Conservation (phyloP, 768 basidiomycete genomes). For the Paxillus involutus region DNA sequence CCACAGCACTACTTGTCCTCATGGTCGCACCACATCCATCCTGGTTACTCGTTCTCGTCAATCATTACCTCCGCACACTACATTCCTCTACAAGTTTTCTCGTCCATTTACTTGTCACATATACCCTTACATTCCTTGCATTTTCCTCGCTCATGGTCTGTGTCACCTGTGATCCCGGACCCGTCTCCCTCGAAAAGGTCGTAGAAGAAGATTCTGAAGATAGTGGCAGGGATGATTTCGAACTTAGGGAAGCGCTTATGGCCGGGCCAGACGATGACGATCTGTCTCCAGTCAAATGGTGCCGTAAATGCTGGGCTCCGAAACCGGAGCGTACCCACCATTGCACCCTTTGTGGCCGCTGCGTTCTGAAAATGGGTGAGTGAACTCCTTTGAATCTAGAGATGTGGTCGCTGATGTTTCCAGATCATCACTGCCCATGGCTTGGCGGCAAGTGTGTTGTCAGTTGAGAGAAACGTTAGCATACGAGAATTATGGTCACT, state of each 20-base stretch:
- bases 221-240: slow-evolving; percentile 41
- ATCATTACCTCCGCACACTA: slow-evolving; percentile 61
- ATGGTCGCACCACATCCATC: slow-evolving; percentile 78
- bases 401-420: slow-evolving; percentile 7
- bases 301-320: slow-evolving; percentile 74
- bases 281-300: slow-evolving; percentile 64
- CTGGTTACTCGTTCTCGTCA: slow-evolving; percentile 61
- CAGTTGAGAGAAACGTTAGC: slow-evolving; percentile 22
- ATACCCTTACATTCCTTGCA: slow-evolving; percentile 65
- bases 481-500: neutral
- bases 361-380: slow-evolving; percentile 85
- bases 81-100: slow-evolving; percentile 46
- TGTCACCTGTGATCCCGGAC: slow-evolving; percentile 74
- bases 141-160: slow-evolving; percentile 75
- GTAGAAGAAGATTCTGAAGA: slow-evolving; percentile 29
- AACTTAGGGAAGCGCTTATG: slow-evolving; percentile 63
- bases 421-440: slow-evolving; percentile 91
- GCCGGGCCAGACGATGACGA: slow-evolving; percentile 46
- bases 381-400: slow-evolving; percentile 1
- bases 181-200: slow-evolving; percentile 36
- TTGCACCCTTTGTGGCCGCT: slow-evolving; percentile 71
- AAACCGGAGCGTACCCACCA: slow-evolving; percentile 84
- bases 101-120: slow-evolving; percentile 57
- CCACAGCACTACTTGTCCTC: slow-evolving; percentile 48
- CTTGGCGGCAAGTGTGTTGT: slow-evolving; percentile 76